Percentiles rank a stretch among this genome's conserved stretches.
These are phyloP conservation scores for Wickerhamomyces bovis DNA, from an alignment of 805 yeast genomes.

Conservation along the genomic window DNA sequence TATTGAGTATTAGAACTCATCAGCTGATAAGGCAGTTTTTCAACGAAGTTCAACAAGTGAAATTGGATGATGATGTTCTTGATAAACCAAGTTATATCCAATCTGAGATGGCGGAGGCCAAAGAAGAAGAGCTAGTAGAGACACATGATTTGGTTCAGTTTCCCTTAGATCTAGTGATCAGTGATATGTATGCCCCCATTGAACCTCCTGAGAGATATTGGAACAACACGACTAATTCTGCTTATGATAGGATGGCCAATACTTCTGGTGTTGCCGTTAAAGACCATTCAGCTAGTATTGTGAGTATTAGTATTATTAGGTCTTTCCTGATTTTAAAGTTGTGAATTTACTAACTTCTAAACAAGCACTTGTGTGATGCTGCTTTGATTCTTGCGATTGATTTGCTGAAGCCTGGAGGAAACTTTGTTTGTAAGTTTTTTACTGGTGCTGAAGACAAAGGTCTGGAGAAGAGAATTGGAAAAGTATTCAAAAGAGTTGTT, in stretches of 20 bases:
- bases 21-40: conserved; percentile 47
- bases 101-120: conserved; percentile 20
- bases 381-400: conserved; percentile 73
- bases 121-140: conserved; percentile 6
- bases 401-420: conserved; percentile 64
- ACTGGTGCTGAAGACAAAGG: conserved; percentile 73
- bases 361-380: conserved; percentile 82
- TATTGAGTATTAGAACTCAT: conserved; percentile 64
- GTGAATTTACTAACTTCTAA: neutral
- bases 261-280: conserved; percentile 76
- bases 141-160: conserved; percentile 8
- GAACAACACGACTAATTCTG: conserved; percentile 65
- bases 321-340: neutral
- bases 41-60: conserved; percentile 3
- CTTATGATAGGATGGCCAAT: conserved; percentile 88
- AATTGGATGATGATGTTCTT: conserved; percentile 10
- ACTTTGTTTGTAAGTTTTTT: conserved; percentile 75
- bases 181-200: conserved; percentile 79
- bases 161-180: conserved; percentile 61
- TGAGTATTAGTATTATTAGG: conserved; percentile 29
- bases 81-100: conserved; percentile 25
- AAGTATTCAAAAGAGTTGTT: conserved; percentile 55
- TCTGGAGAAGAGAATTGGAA: conserved; percentile 52
- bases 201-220: conserved; percentile 45
- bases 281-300: conserved; percentile 81